Evolutionary conservation across 495 filamentous ascomycete genomes (phyloP), one percentile per base, ranked within the genome.

Genomic region (Thermothielavioides terrestris): DNA sequence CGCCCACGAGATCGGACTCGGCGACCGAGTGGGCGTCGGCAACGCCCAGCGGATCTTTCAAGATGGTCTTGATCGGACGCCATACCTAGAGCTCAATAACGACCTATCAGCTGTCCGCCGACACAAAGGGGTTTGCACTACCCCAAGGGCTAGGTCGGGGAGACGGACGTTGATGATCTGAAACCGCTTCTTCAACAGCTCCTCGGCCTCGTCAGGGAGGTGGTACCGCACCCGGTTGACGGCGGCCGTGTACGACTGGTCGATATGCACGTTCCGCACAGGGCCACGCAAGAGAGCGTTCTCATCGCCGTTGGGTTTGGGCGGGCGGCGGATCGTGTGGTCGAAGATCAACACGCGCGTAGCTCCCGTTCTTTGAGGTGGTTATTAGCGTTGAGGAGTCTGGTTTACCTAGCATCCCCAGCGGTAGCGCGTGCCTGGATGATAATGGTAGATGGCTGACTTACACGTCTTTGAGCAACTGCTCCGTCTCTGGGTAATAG

Each of bases 111-210:
- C n/a, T n/a, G n/a, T n/a, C n/a, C n/a, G n/a, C n/a, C n/a, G n/a
- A n/a, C n/a, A n/a, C n/a, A n/a, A n/a, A n/a, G n/a, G n/a, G n/a
- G n/a, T n/a, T n/a, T n/a, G n/a, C n/a, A n/a, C n/a, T n/a, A n/a
- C n/a, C n/a, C n/a, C n/a, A n/a, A n/a, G n/a, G n/a, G n/a, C n/a
- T n/a, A n/a, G n/a, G n/a, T n/a, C n/a, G n/a, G n/a, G n/a, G n/a
- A n/a, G n/a, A n/a, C 44, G 1, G 1, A 61, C 83, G 54, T 88
- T 88, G 68, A 89, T 85, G 61, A 88, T 84, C 60, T 88, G 83
- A 58, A 79, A 82, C 7, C 84, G 76, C 20, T 77, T 77, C 55
- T 80, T 72, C 6, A 84, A 63, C 0, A 89, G 73, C 58, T 71
- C 63, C 2, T 74, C 69, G 1, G 82, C 83, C 27, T 86, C 80